Evolutionary conservation across 2,329 filamentous ascomycete species (phyloP).

Genomic region (Scedosporium aurantiacum): DNA sequence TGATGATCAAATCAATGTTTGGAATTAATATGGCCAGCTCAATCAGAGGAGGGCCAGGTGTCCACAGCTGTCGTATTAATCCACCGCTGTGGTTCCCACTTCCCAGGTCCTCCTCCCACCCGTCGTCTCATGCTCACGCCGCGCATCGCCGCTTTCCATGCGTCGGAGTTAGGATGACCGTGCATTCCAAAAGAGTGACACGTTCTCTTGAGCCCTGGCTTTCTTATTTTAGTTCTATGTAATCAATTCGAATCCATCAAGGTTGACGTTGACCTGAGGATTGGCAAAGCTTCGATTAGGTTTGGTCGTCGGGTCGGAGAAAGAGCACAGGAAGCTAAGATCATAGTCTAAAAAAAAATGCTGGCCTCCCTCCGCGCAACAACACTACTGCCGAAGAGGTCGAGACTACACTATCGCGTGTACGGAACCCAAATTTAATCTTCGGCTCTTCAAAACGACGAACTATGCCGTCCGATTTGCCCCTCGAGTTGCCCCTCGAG

Average conservation of each 20-base stretch:
- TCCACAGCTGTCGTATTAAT: too few relatives aligned
- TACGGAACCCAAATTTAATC: background rate
- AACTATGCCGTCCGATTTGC: background rate
- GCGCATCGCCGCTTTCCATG: background rate
- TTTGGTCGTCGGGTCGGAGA: too few relatives aligned
- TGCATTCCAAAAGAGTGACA: background rate
- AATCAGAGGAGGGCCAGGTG: background rate
- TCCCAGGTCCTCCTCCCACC: background rate
- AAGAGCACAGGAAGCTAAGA: too few relatives aligned
- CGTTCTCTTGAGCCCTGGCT: background rate
- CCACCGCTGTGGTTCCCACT: background rate
- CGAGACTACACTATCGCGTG: background rate
- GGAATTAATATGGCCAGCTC: background rate
- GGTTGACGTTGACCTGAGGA: too few relatives aligned
- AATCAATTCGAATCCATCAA: too few relatives aligned
- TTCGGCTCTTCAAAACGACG: background rate
- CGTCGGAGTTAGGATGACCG: background rate
- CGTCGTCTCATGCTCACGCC: background rate
- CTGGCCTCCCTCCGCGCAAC: background rate
- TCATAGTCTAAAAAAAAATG: too few relatives aligned
- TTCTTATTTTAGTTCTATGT: background rate
- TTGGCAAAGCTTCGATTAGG: too few relatives aligned
- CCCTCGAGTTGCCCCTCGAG: conserved; percentile 1
- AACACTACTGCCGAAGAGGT: background rate
- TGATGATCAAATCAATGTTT: background rate